These are phyloP conservation scores for Fusarium fujikuroi DNA, from an alignment of 2,329 filamentous ascomycete genomes.

Conservation along the genomic window DNA sequence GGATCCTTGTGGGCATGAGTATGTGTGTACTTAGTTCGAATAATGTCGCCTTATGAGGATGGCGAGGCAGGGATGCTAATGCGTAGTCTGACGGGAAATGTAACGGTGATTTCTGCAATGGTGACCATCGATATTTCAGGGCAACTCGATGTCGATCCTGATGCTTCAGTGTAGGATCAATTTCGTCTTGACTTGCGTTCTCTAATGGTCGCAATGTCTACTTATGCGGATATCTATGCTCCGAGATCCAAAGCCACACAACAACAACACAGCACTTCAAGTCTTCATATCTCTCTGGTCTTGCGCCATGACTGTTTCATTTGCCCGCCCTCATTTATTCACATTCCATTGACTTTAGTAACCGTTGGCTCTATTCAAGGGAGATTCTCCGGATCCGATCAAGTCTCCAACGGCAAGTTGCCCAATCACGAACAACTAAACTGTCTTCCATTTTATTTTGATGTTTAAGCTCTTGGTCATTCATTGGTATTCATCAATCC, in stretches of 20 bases:
- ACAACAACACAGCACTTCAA: background rate
- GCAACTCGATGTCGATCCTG: background rate
- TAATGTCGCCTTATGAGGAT: background rate
- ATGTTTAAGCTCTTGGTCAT: background rate
- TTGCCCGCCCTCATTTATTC: background rate
- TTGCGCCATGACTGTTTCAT: background rate
- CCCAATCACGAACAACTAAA: background rate
- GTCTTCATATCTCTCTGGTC: background rate
- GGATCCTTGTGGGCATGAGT: background rate
- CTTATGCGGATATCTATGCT: background rate
- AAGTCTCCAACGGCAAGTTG: background rate
- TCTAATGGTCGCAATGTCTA: background rate
- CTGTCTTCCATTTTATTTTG: background rate
- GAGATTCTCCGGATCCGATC: background rate
- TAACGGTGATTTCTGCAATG: background rate
- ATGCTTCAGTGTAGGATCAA: background rate
- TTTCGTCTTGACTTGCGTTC: background rate
- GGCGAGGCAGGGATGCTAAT: background rate
- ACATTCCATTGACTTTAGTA: slow-evolving; percentile 3
- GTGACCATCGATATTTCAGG: background rate
- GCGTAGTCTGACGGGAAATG: background rate
- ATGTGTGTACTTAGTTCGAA: background rate
- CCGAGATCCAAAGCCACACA: background rate
- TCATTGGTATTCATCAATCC: background rate
- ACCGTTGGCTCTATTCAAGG: background rate